These are phyloP conservation scores for Auxenochlorella pyrenoidosa DNA, from an alignment of 139 green algal genomes.

Conservation along the genomic window DNA sequence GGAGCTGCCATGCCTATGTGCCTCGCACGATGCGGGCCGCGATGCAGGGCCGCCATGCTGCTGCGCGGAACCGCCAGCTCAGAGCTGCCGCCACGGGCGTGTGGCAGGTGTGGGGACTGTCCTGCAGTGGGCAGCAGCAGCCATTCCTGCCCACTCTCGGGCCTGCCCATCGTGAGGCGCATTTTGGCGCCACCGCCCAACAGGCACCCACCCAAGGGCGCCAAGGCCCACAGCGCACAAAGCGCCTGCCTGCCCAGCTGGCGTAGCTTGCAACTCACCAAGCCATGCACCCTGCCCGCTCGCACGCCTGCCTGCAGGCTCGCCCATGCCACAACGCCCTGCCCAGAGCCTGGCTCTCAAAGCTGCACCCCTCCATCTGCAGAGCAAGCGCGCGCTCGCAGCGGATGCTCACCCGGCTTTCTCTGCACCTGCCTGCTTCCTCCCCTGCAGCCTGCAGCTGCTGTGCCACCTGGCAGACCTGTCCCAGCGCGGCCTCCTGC, in stretches of 20 bases:
- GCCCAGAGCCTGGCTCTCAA: no score
- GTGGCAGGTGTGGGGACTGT: not conserved
- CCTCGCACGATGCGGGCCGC: no score
- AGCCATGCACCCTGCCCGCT: not conserved
- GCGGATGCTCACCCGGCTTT: not conserved
- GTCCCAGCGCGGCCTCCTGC: not conserved
- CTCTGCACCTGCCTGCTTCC: no score
- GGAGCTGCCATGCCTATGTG: not conserved
- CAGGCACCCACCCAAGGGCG: no score
- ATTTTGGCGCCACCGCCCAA: no score
- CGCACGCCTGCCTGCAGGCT: not conserved
- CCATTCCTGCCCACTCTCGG: not conserved
- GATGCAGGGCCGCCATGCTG: not conserved
- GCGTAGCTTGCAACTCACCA: not conserved
- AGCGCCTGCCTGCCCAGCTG: not conserved
- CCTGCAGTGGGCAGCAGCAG: not conserved
- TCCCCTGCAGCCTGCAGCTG: conserved; percentile 32
- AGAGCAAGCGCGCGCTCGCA: no score
- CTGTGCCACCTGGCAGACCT: conserved; percentile 35
- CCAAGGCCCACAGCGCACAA: no score
- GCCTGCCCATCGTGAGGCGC: not conserved
- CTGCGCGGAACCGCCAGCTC: not conserved
- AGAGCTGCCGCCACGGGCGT: not conserved
- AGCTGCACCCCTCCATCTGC: not conserved
- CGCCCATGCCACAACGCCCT: not conserved